A percentile compares a stretch with the other conserved stretches of the same genome.
phyloP scores from a whole-genome alignment of 1,284 basidiomycete species.

The Coniferiporia weirii region DNA sequence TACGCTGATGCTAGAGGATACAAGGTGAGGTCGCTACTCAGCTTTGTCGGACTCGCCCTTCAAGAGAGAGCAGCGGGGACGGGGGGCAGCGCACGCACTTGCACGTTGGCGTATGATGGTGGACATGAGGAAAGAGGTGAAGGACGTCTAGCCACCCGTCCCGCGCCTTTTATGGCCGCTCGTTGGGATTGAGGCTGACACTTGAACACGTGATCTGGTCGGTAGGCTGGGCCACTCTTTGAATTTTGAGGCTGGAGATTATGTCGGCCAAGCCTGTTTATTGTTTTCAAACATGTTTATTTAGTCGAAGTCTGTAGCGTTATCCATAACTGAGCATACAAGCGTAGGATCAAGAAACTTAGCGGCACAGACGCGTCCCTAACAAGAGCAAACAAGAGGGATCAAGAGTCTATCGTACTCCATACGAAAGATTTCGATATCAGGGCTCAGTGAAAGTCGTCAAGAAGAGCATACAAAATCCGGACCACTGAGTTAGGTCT shows the following conservation, averaged over 20 bases:
- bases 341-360: background rate
- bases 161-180: too few species aligned
- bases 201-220: too few species aligned
- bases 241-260: too few species aligned
- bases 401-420: too few species aligned
- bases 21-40: background rate
- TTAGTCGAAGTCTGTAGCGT: background rate
- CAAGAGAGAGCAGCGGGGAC: background rate
- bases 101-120: background rate
- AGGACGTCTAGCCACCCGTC: too few species aligned
- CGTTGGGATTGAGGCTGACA: too few species aligned
- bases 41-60: background rate
- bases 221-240: too few species aligned
- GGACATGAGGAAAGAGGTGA: too few species aligned
- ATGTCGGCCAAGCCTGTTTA: background rate
- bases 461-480: too few species aligned
- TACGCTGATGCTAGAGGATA: background rate
- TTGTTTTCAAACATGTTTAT: background rate
- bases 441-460: too few species aligned
- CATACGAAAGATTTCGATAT: too few species aligned
- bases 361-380: background rate
- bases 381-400: background rate
- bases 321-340: background rate
- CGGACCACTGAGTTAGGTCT: too few species aligned
- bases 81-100: background rate